Base-by-base conservation (phyloP, 306 rosid species). In the Corylus americana region DNA sequence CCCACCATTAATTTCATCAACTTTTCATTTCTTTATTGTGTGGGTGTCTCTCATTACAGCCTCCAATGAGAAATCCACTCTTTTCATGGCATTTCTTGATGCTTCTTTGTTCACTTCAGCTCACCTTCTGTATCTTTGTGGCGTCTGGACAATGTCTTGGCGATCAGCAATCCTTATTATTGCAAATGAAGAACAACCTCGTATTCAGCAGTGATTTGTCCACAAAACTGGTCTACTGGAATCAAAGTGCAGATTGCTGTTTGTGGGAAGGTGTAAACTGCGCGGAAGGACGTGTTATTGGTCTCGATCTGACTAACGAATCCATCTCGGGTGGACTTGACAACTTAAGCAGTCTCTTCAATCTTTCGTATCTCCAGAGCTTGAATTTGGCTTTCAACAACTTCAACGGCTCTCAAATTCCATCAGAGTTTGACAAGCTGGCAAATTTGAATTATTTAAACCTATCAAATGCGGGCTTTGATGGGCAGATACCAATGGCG, bases 401-500 rank as follows among this genome's bases (percentile, higher is more conserved):
- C 13, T 59, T 80, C 20, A 45, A 0, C 42, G 42, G 11, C 4
- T 72, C 87, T 39, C 42, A 0, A 0, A 86, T 90, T 22, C 93
- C 91, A 6, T 37, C 82, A 0, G 77, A 50, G 35, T 73, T 90
- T 45, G 71, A 76, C 22, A 73, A 61, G 70, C 82, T 90, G 63
- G 48, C 11, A 3, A 80, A 76, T 68, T 78, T 89, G 14, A 72
- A 25, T 3, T 14, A 54, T 42, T 64, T 89, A 49, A 83, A 83
- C 27, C 63, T 89, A 29, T 83, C 89, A 27, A 4, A 35, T 55
- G 81, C 89, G 55, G 79, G 82, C 48, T 87, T 87, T 71, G 14
- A 0, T 55, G 91, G 83, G 17, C 88, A 83, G 66, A 81, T 89
- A 31, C 89, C 88, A 0, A 9, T 44, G 1, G 90, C 78, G 57